Evolutionary conservation across 2,329 filamentous ascomycete species (phyloP).

Genomic region (Metarhizium anisopliae): DNA sequence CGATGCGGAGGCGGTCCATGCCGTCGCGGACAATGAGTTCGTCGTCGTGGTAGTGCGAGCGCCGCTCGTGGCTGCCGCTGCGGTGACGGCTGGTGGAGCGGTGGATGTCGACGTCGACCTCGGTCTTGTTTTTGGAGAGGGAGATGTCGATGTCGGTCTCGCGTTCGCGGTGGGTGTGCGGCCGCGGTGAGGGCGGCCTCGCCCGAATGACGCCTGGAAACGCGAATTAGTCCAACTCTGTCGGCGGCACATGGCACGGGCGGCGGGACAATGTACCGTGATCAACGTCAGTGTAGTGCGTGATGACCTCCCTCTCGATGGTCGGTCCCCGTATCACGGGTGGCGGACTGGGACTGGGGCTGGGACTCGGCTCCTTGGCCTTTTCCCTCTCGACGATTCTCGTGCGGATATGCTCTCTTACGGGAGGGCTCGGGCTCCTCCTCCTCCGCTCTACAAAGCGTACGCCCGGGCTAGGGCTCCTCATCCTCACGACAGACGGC

Average conservation of each 20-base stretch:
- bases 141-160: constrained; percentile 53
- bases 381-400: constrained; percentile 40
- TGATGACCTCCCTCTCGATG: constrained; percentile 83
- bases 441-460: constrained; percentile 29
- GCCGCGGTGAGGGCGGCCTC: constrained; percentile 37
- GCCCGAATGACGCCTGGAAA: constrained; percentile 34
- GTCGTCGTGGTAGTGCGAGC: constrained; percentile 45
- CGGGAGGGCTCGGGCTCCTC: constrained; percentile 28
- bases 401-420: constrained; percentile 37
- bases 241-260: too few relatives aligned
- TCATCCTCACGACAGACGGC: constrained; percentile 23
- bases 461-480: constrained; percentile 19
- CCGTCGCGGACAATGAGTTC: constrained; percentile 57
- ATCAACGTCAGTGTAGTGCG: constrained; percentile 78
- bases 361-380: constrained; percentile 32
- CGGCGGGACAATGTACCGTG: constrained; percentile 49
- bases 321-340: constrained; percentile 65
- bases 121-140: constrained; percentile 43
- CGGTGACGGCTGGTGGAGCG: constrained; percentile 24
- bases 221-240: neutral
- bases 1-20: constrained; percentile 35
- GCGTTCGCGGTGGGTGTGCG: constrained; percentile 20
- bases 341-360: constrained; percentile 49
- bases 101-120: constrained; percentile 51
- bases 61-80: constrained; percentile 30